Evolutionary conservation across 345 rosid species (phyloP).

Genomic region (Syzygium oleosum): DNA sequence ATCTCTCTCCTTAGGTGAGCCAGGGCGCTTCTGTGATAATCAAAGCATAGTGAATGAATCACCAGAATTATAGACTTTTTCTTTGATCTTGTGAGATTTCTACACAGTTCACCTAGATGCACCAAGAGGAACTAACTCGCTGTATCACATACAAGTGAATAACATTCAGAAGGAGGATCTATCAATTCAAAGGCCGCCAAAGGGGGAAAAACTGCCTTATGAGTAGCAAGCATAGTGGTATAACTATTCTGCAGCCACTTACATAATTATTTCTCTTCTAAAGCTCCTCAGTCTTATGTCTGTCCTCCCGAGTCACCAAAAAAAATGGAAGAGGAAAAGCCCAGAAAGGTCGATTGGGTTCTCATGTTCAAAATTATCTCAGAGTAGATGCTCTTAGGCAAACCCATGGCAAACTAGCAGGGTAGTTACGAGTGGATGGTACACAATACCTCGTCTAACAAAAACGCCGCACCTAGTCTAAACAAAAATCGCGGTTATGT

Average conservation of each 20-base stretch:
- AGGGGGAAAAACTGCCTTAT: not conserved
- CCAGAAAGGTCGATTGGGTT: not conserved
- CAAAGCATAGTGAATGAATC: not conserved
- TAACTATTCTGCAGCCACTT: not conserved
- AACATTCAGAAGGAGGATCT: not conserved
- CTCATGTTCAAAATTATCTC: not conserved
- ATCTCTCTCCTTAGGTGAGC: slow-evolving; percentile 76
- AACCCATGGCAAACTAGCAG: not conserved
- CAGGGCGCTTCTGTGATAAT: slow-evolving; percentile 63
- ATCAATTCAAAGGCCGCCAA: not conserved
- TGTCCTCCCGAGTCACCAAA: not conserved
- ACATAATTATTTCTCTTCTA: not conserved
- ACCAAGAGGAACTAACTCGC: not conserved
- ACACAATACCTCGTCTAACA: not conserved
- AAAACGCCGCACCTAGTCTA: too few species aligned
- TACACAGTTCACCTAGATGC: not conserved
- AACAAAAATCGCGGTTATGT: not conserved
- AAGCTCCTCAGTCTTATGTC: not conserved
- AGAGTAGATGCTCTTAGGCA: not conserved
- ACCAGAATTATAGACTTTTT: not conserved
- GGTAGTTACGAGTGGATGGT: not conserved
- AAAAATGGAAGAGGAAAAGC: not conserved
- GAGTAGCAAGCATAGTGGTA: not conserved
- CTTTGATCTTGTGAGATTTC: not conserved
- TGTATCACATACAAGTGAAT: not conserved